Evolutionary conservation across 495 filamentous ascomycete species (phyloP).

Genomic region (Penicillium waksmanii): DNA sequence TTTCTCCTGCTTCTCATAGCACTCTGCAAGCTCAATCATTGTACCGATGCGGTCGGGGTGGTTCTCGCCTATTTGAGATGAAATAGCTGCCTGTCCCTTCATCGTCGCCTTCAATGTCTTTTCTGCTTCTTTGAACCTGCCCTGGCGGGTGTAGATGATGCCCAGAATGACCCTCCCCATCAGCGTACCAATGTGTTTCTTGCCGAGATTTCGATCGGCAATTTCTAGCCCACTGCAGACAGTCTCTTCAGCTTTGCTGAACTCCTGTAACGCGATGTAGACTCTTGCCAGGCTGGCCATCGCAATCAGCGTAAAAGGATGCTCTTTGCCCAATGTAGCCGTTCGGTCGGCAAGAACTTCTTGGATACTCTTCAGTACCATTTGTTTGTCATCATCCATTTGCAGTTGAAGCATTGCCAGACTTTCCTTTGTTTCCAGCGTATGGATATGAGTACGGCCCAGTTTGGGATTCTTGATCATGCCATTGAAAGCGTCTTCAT

Average conservation of each 20-base stretch:
- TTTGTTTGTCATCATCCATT: background rate
- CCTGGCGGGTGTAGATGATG: background rate
- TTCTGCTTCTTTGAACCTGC: background rate
- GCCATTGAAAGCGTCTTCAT: slow-evolving; percentile 4
- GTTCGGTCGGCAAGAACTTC: slow-evolving; percentile 30
- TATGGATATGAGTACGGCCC: slow-evolving; percentile 33
- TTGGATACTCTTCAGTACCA: slow-evolving; percentile 13
- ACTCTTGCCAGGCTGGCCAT: slow-evolving; percentile 33
- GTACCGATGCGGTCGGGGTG: slow-evolving; percentile 14
- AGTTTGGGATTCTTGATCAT: slow-evolving; percentile 33
- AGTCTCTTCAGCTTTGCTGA: slow-evolving; percentile 32
- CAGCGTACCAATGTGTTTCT: slow-evolving; percentile 37
- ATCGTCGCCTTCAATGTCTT: background rate
- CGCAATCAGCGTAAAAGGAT: slow-evolving; percentile 35
- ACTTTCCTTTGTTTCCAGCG: slow-evolving; percentile 34
- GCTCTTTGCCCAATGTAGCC: slow-evolving; percentile 40
- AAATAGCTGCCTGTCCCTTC: slow-evolving; percentile 1
- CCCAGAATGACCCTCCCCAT: slow-evolving; percentile 15
- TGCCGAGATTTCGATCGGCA: slow-evolving; percentile 40
- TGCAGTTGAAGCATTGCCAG: slow-evolving; percentile 20
- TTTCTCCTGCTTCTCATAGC: slow-evolving; percentile 12
- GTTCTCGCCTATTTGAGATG: slow-evolving; percentile 5
- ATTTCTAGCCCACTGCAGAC: slow-evolving; percentile 25
- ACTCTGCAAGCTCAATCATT: slow-evolving; percentile 15
- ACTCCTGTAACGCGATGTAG: slow-evolving; percentile 26